Evolutionary conservation across 352 stramenopile species (phyloP), one percentile per base, ranked within the genome.

Genomic region (Globisporangium emineosum): DNA sequence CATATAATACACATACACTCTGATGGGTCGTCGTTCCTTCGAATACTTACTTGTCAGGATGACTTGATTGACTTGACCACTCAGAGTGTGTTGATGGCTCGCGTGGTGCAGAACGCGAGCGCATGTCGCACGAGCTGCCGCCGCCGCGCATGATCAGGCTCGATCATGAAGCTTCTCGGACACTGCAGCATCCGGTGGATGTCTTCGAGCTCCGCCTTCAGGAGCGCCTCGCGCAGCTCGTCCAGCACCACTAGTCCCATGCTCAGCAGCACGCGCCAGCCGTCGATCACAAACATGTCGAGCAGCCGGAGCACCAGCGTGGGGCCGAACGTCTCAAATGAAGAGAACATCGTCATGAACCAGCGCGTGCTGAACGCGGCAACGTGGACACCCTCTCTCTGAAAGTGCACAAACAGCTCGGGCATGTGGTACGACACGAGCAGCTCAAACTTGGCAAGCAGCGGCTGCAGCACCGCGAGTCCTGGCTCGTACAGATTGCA

Each of bases 271-370:
- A 90, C 80, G 21, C 86, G 80, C 80, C 84, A 91, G 10, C 86
- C 81, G 60, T 94, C 86, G 60, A 94, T 80, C 43, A 89, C 79
- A 54, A 90, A 94, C 19, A 90, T 76, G 47, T 94, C 86, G n/a
- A 94, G 68, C 15, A 94, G 50, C 4, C 78, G 81, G 15, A 83
- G 78, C 55, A 90, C 86, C 17, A 94, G 69, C 35, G 69, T 75
- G 23, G 81, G 81, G 4, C 82, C 72, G 47, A 89, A 78, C n/a
- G 86, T 91, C 60, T 94, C 83, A 55, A 90, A 91, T 0, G 83
- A 87, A 15, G 86, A 88, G 45, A 92, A 94, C 54, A 90, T 83
- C n/a, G 86, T 94, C 66, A 94, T 73, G 61, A 94, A 94, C 86
- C 86, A 94, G 29, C 86, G 82, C 13, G 86, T 85, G 9, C 79